A percentile compares a stretch with the other conserved stretches of the same genome.
Conservation (phyloP, 192 early-diverging fungal species). For the Backusella australiensis region DNA sequence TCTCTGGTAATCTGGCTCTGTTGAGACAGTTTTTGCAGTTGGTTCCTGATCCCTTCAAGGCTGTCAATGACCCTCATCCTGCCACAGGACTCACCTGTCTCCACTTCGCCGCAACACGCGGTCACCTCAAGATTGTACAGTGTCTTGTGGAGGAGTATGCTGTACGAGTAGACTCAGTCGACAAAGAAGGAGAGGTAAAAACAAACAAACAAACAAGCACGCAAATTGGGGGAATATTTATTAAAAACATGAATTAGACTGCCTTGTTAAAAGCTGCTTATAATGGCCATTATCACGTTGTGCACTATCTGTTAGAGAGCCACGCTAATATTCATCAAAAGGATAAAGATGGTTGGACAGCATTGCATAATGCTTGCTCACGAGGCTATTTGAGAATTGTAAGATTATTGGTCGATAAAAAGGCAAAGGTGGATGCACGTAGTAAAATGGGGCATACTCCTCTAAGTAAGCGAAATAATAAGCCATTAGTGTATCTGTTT, state of each 20-base stretch:
- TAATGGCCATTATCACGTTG: constrained; percentile 57
- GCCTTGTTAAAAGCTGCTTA: constrained; percentile 73
- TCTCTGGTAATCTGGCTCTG: constrained; percentile 32
- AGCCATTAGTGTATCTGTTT: too few species aligned
- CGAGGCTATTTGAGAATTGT: constrained; percentile 59
- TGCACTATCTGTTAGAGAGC: constrained; percentile 52
- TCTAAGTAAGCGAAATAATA: constrained; percentile 47
- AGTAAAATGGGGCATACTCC: constrained; percentile 70
- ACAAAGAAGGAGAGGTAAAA: constrained; percentile 67
- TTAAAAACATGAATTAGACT: constrained; percentile 43
- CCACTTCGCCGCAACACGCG: constrained; percentile 60
- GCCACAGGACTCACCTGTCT: constrained; percentile 58
- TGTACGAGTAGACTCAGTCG: constrained; percentile 57
- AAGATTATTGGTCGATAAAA: constrained; percentile 55
- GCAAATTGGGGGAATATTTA: neutral
- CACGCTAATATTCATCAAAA: constrained; percentile 60
- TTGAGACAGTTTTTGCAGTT: constrained; percentile 40
- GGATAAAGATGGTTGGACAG: constrained; percentile 80
- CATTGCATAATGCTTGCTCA: constrained; percentile 76
- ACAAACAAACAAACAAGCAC: neutral
- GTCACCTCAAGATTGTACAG: constrained; percentile 53
- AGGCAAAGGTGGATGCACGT: constrained; percentile 58
- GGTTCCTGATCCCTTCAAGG: constrained; percentile 39
- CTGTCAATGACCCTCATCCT: constrained; percentile 46
- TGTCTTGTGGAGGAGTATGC: constrained; percentile 56